Conservation (phyloP, 1,284 basidiomycete genomes). For the Apiotrichum siamense region DNA sequence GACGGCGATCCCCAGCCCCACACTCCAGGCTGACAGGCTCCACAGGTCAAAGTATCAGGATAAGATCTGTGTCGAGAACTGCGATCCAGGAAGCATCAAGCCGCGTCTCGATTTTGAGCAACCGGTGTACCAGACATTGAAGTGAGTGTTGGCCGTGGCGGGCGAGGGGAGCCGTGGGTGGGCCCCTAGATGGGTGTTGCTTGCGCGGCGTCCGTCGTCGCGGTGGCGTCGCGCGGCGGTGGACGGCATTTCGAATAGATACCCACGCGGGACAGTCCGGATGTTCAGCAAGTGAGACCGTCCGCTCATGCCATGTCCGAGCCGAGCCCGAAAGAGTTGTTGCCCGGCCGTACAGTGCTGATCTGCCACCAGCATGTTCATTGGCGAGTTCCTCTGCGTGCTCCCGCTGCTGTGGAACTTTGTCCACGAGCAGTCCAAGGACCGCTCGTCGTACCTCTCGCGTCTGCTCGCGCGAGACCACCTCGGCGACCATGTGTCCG, state of each 20-base stretch:
- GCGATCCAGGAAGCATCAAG: conserved; percentile 51
- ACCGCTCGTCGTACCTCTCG: conserved; percentile 4
- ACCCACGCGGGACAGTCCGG: too few relatives aligned
- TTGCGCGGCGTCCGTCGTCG: too few relatives aligned
- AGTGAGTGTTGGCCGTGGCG: too few relatives aligned
- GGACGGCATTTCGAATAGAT: too few relatives aligned
- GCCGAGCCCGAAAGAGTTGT: too few relatives aligned
- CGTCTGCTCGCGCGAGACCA: conserved; percentile 8
- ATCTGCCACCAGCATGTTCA: conserved; percentile 50
- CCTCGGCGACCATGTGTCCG: neutral
- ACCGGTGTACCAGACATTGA: conserved; percentile 80
- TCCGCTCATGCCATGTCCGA: too few relatives aligned
- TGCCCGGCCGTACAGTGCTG: too few relatives aligned
- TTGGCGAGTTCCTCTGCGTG: conserved; percentile 88
- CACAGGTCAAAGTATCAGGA: conserved; percentile 53
- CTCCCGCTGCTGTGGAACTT: conserved; percentile 67
- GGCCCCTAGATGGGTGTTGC: too few relatives aligned
- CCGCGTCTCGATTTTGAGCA: conserved; percentile 71
- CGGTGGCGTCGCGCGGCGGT: too few relatives aligned
- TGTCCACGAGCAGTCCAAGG: conserved; percentile 7
- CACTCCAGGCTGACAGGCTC: neutral
- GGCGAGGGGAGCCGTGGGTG: neutral
- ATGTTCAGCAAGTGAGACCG: too few relatives aligned
- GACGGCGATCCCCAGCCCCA: neutral
- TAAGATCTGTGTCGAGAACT: conserved; percentile 93